phyloP scores from a whole-genome alignment of 768 basidiomycete species.

The Leccinum variicolor region DNA sequence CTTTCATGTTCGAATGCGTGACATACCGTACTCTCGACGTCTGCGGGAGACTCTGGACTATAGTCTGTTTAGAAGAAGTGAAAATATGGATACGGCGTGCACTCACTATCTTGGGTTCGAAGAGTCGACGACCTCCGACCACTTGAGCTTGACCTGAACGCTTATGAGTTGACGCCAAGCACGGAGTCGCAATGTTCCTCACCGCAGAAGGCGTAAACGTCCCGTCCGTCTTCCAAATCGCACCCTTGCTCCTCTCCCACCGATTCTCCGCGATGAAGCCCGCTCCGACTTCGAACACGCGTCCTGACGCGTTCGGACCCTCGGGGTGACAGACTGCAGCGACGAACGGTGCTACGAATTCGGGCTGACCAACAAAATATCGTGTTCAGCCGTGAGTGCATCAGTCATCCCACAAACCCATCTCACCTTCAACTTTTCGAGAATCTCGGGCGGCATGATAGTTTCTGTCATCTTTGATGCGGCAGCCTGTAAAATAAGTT shows the following conservation, averaged over 20 bases:
- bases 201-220: constrained; percentile 95
- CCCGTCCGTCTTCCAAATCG: constrained; percentile 84
- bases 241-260: constrained; percentile 89
- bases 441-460: constrained; percentile 90
- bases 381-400: background rate
- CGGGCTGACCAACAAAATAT: constrained; percentile 45
- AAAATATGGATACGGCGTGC: background rate
- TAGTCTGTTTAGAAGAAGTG: constrained; percentile 9
- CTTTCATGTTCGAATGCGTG: background rate
- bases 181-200: constrained; percentile 15
- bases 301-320: constrained; percentile 73
- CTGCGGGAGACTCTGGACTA: constrained; percentile 65
- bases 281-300: constrained; percentile 89
- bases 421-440: constrained; percentile 74
- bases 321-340: constrained; percentile 84
- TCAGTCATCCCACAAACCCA: background rate
- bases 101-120: constrained; percentile 63
- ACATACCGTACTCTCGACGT: constrained; percentile 56
- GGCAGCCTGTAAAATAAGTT: constrained; percentile 51
- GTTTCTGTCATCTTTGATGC: constrained; percentile 96
- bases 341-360: constrained; percentile 91
- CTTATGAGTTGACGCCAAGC: background rate
- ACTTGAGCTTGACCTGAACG: constrained; percentile 73
- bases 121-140: constrained; percentile 82
- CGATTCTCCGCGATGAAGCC: constrained; percentile 90